Percentiles rank a stretch among this genome's conserved stretches.
Conservation (phyloP, 345 rosid species). For the Balakata baccata region DNA sequence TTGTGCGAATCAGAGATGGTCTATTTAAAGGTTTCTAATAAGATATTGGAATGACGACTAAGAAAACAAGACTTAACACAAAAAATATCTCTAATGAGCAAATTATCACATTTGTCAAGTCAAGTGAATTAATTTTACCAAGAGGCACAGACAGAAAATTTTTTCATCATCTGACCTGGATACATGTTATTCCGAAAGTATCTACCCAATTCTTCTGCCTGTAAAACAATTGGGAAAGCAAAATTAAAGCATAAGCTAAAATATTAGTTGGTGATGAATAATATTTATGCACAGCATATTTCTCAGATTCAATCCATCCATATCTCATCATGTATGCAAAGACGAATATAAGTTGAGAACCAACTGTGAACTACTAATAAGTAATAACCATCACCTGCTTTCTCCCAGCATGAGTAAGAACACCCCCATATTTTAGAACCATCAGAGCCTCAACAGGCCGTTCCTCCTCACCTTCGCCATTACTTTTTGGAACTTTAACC, state of each 20-base stretch:
- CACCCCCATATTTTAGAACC: conserved; percentile 99
- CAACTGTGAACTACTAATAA: conserved; percentile 4
- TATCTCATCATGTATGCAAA: not conserved
- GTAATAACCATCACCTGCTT: conserved; percentile 61
- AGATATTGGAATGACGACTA: not conserved
- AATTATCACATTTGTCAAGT: not conserved
- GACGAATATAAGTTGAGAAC: not conserved
- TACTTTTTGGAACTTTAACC: conserved; percentile 67
- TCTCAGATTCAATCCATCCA: conserved; percentile 3
- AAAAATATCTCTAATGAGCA: not conserved
- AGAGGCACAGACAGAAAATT: not conserved
- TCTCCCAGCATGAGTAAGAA: conserved; percentile 99
- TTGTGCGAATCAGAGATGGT: too few relatives aligned
- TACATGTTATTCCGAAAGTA: conserved; percentile 95
- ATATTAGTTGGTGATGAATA: not conserved
- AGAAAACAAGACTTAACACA: not conserved
- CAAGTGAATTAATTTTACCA: not conserved
- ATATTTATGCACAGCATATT: conserved; percentile 1
- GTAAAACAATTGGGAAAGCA: conserved; percentile 26
- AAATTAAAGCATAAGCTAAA: conserved; percentile 6
- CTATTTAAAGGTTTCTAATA: not conserved
- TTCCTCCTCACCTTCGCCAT: conserved; percentile 95
- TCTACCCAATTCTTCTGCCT: conserved; percentile 99
- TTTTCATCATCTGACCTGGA: conserved; percentile 61
- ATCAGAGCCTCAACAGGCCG: conserved; percentile 94